A percentile compares a stretch with the other conserved stretches of the same genome.
Conservation (phyloP, 768 basidiomycete genomes). For the Termitomyces bulborhizus region DNA sequence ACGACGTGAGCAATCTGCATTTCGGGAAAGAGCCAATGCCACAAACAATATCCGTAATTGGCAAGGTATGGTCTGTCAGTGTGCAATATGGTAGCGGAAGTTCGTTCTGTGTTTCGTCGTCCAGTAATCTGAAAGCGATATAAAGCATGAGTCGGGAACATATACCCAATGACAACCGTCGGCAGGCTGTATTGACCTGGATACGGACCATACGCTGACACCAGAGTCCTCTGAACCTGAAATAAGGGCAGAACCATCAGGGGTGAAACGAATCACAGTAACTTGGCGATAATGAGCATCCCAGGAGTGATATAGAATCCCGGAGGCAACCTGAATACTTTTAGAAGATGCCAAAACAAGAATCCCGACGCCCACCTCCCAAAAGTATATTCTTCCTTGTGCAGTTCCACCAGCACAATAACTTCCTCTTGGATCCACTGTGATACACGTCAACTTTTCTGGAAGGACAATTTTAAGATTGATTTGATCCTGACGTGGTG, state of each 20-base stretch:
- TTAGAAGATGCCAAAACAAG: background rate
- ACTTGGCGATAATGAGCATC: constrained; percentile 95
- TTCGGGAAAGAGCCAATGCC: constrained; percentile 76
- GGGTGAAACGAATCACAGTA: constrained; percentile 76
- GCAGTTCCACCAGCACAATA: constrained; percentile 86
- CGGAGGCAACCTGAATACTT: constrained; percentile 70
- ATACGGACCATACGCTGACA: constrained; percentile 83
- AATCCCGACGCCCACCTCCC: constrained; percentile 66
- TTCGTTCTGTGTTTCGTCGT: constrained; percentile 69
- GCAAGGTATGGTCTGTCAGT: constrained; percentile 88
- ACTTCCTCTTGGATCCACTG: constrained; percentile 63
- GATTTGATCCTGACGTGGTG: constrained; percentile 71
- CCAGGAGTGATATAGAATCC: constrained; percentile 87
- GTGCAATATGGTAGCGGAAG: constrained; percentile 72
- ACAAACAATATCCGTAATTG: constrained; percentile 75
- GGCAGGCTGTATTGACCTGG: constrained; percentile 52
- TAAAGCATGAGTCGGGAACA: background rate
- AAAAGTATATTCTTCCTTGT: constrained; percentile 87
- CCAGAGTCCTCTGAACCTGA: constrained; percentile 91
- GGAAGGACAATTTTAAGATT: constrained; percentile 81
- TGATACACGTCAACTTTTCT: constrained; percentile 80
- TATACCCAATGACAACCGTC: background rate
- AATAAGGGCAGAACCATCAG: constrained; percentile 72
- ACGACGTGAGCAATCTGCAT: constrained; percentile 74
- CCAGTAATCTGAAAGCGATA: constrained; percentile 52